These are phyloP conservation scores for Plasmodium adleri DNA, from an alignment of 169 alveolate genomes.

Conservation along the genomic window DNA sequence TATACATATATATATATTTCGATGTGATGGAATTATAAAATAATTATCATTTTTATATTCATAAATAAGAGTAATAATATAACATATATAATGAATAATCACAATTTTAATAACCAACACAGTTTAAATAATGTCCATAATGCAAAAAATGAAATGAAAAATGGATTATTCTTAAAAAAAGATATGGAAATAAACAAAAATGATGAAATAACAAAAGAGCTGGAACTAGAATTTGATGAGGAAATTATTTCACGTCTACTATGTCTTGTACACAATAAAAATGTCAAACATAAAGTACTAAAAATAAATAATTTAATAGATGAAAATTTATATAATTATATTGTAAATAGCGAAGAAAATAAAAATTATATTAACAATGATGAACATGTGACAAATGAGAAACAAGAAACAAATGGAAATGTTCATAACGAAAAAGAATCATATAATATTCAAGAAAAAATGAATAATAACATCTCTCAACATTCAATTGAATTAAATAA, in stretches of 20 bases:
- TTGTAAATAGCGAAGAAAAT: conserved; percentile 8
- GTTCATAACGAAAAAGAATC: neutral
- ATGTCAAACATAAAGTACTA: conserved; percentile 48
- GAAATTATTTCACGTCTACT: conserved; percentile 23
- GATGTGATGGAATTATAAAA: no score
- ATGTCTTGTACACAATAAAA: conserved; percentile 26
- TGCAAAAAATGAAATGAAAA: neutral
- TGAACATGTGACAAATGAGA: no score
- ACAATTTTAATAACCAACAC: neutral
- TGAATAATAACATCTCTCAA: neutral
- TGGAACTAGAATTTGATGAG: conserved; percentile 54
- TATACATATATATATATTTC: no score
- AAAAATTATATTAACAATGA: no score
- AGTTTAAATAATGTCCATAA: neutral
- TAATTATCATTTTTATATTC: no score
- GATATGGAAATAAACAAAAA: neutral
- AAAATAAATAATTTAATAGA: conserved; percentile 63
- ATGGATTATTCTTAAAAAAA: neutral
- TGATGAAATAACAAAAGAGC: conserved; percentile 12
- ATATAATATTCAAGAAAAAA: neutral
- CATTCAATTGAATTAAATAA: neutral
- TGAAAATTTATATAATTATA: conserved; percentile 18
- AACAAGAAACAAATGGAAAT: neutral
- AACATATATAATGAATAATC: conserved; percentile 15
- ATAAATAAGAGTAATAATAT: neutral